Percentiles rank a stretch among this genome's conserved stretches.
Evolutionary conservation across 2,329 filamentous ascomycete genomes (phyloP).

Genomic region (Graphilbum sp.): DNA sequence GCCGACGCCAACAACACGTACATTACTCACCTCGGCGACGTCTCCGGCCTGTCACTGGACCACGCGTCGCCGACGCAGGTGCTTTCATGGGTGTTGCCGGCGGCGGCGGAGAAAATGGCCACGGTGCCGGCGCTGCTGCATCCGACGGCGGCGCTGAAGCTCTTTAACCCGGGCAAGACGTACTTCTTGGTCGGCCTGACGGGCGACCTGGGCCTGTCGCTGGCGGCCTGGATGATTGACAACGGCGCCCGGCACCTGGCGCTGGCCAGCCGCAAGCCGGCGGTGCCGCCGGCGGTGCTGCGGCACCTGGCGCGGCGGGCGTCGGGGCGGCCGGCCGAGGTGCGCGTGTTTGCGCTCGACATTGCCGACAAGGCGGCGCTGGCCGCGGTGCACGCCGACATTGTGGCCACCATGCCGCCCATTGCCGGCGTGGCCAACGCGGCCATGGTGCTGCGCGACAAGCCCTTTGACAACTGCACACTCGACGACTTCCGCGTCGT

Average conservation of each 20-base stretch:
- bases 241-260: constrained; percentile 10
- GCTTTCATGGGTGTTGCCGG: constrained; percentile 23
- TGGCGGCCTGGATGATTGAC: constrained; percentile 12
- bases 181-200: constrained; percentile 14
- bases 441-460: background rate
- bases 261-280: constrained; percentile 1
- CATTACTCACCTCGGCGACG: background rate
- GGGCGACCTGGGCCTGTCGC: constrained; percentile 10
- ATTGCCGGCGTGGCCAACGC: background rate
- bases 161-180: constrained; percentile 24
- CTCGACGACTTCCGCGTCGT: background rate
- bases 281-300: background rate
- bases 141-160: constrained; percentile 11
- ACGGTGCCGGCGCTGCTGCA: constrained; percentile 20
- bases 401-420: background rate
- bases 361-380: constrained; percentile 6
- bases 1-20: background rate
- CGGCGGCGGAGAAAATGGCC: constrained; percentile 19
- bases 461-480: background rate
- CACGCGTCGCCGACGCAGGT: constrained; percentile 3
- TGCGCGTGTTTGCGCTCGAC: constrained; percentile 5
- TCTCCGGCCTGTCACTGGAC: constrained; percentile 4
- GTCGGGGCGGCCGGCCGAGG: constrained; percentile 6
- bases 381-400: background rate
- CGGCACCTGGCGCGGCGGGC: background rate